Evolutionary conservation across 495 filamentous ascomycete species (phyloP).

Genomic region (Trichoderma reesei): DNA sequence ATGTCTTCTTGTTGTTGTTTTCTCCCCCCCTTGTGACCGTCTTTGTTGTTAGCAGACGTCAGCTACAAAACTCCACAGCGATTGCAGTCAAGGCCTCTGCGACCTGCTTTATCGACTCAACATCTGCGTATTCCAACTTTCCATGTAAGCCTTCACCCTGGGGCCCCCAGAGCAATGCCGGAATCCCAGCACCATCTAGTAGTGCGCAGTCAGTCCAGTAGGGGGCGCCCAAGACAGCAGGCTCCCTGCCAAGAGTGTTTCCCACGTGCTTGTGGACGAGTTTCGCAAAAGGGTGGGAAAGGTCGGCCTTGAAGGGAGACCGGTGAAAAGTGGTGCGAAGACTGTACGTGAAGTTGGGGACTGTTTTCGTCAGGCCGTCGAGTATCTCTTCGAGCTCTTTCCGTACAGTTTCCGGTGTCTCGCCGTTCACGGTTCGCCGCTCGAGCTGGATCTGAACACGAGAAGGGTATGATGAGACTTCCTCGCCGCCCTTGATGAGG

Average conservation of each 20-base stretch:
- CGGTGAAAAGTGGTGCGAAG: constrained; percentile 16
- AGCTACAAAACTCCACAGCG: constrained; percentile 13
- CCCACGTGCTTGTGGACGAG: constrained; percentile 18
- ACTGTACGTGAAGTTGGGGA: constrained; percentile 15
- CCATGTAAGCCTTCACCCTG: constrained; percentile 33
- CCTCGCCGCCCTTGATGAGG: constrained; percentile 38
- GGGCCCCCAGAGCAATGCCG: constrained; percentile 34
- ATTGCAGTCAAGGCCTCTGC: constrained; percentile 14
- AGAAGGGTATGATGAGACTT: constrained; percentile 37
- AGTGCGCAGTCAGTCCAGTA: constrained; percentile 40
- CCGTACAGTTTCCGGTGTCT: constrained; percentile 24
- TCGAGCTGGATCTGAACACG: constrained; percentile 35
- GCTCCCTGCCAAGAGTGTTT: constrained; percentile 10
- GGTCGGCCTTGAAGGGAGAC: constrained; percentile 12
- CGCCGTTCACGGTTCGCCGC: constrained; percentile 33
- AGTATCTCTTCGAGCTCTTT: constrained; percentile 20
- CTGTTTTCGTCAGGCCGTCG: constrained; percentile 10
- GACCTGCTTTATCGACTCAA: constrained; percentile 19
- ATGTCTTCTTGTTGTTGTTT: too few species aligned
- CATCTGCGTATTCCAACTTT: constrained; percentile 38
- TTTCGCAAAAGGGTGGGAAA: constrained; percentile 27
- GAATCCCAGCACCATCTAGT: constrained; percentile 29
- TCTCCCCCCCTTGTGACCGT: neutral
- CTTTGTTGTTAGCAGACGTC: neutral
- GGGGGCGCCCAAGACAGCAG: constrained; percentile 11